phyloP scores from a whole-genome alignment of 1,139 yeast genomes.

The Geotrichum fermentans region DNA sequence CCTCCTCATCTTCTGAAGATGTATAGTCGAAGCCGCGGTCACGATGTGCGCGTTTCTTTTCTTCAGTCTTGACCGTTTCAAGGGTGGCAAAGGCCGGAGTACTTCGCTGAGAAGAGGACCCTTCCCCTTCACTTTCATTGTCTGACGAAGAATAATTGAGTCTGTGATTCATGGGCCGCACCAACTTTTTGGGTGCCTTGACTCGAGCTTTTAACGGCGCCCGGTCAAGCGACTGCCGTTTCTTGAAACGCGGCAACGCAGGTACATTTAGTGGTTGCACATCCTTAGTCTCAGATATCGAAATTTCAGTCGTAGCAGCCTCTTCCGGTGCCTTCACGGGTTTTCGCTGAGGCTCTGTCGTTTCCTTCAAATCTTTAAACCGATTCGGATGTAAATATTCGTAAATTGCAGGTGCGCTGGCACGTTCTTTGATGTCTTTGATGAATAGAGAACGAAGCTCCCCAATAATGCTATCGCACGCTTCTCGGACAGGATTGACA shows the following conservation, averaged over 20 bases:
- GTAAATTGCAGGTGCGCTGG: constrained; percentile 66
- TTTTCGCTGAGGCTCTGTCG: neutral
- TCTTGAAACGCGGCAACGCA: constrained; percentile 49
- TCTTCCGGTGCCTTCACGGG: neutral
- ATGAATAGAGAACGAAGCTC: constrained; percentile 62
- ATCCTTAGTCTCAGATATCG: constrained; percentile 22
- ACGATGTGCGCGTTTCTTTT: neutral
- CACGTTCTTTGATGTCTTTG: constrained; percentile 70
- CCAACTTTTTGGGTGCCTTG: constrained; percentile 25
- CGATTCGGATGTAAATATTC: constrained; percentile 57
- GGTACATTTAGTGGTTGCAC: constrained; percentile 23
- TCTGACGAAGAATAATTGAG: constrained; percentile 53
- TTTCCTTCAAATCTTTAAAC: constrained; percentile 46
- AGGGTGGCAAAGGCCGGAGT: constrained; percentile 33
- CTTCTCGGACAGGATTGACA: constrained; percentile 45
- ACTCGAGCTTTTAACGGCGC: constrained; percentile 20
- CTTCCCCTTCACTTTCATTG: constrained; percentile 44
- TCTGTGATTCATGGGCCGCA: constrained; percentile 67
- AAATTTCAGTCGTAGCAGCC: constrained; percentile 26
- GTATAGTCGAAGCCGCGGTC: constrained; percentile 24
- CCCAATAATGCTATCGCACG: constrained; percentile 53
- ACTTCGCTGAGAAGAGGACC: constrained; percentile 26
- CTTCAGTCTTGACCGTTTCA: neutral
- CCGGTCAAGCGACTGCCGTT: constrained; percentile 32
- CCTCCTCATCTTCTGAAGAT: constrained; percentile 28